Conservation (phyloP, 495 filamentous ascomycete species). For the Bombardia bombarda region DNA sequence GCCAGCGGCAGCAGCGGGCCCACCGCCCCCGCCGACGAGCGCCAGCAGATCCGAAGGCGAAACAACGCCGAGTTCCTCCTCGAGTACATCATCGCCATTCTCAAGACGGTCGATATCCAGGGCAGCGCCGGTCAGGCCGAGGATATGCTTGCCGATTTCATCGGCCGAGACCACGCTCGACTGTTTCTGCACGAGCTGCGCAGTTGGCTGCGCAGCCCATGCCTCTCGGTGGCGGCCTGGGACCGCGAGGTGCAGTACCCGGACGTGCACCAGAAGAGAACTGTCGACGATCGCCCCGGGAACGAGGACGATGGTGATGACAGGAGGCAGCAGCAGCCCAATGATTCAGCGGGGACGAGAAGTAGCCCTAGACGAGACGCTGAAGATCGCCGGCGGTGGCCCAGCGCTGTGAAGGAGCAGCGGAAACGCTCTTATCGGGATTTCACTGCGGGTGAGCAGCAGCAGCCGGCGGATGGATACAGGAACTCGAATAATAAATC, state of each 20-base stretch:
- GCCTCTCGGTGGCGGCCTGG: conserved; percentile 61
- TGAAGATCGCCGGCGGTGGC: no score
- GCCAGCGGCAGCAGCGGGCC: conserved; percentile 17
- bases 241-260: conserved; percentile 74
- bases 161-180: conserved; percentile 68
- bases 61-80: conserved; percentile 86
- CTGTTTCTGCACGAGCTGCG: conserved; percentile 81
- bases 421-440: no score
- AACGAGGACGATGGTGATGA: background rate
- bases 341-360: no score
- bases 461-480: no score
- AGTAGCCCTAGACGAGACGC: no score
- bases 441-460: no score
- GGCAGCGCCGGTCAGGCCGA: conserved; percentile 78
- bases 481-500: no score
- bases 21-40: conserved; percentile 21
- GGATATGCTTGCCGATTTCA: conserved; percentile 76
- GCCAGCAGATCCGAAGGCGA: conserved; percentile 35
- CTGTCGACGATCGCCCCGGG: background rate
- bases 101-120: conserved; percentile 87
- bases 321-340: no score
- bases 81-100: conserved; percentile 79
- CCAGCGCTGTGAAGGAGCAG: no score
- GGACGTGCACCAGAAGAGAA: background rate
- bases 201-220: conserved; percentile 76